Conservation (phyloP, 2,329 filamentous ascomycete species). For the Gnomoniopsis sp. region DNA sequence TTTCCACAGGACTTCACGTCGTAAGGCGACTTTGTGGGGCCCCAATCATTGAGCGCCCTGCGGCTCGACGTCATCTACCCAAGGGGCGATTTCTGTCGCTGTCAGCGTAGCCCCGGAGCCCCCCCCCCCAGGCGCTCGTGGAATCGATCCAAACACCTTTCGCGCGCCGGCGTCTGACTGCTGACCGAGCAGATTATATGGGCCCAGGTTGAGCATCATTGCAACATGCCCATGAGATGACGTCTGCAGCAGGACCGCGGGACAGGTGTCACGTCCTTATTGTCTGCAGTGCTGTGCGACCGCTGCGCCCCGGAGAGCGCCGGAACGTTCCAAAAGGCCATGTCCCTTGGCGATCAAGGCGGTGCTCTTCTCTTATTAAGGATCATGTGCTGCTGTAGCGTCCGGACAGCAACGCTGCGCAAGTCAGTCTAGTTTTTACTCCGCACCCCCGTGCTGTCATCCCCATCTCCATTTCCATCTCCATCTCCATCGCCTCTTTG, state of each 20-base stretch:
- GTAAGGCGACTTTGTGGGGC: too few relatives aligned
- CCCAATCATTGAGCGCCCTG: too few relatives aligned
- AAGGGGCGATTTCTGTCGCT: too few relatives aligned
- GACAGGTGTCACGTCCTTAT: conserved; percentile 16
- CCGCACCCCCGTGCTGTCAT: neutral
- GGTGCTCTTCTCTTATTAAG: neutral
- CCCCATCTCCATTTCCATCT: too few relatives aligned
- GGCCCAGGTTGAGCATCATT: neutral
- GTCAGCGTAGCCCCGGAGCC: too few relatives aligned
- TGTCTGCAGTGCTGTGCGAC: conserved; percentile 1
- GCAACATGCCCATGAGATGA: conserved; percentile 10
- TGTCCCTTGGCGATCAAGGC: neutral
- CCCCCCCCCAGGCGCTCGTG: too few relatives aligned
- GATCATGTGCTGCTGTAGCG: neutral
- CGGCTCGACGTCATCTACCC: neutral
- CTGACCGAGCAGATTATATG: neutral
- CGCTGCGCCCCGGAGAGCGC: neutral
- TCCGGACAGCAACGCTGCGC: too few relatives aligned
- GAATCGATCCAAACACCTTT: too few relatives aligned
- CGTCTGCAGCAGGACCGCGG: conserved; percentile 17
- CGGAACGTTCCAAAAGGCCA: conserved; percentile 1
- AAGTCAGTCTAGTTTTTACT: neutral
- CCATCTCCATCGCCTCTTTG: too few relatives aligned
- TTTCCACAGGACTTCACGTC: too few relatives aligned
- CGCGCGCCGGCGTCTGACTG: neutral